Conservation (phyloP, 2,329 filamentous ascomycete genomes). For the Fusarium sp. region DNA sequence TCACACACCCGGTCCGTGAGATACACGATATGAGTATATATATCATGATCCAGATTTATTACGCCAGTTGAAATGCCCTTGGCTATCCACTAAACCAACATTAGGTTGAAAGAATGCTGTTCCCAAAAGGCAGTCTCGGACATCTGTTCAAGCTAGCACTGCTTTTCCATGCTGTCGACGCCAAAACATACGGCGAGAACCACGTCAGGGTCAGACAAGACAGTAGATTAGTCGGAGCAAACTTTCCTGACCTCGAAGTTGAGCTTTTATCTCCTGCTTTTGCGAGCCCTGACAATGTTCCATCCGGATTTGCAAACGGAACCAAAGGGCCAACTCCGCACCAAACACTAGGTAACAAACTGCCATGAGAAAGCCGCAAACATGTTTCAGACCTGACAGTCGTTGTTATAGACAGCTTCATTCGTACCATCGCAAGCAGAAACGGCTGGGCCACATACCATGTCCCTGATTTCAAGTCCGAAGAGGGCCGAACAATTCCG, state of each 20-base stretch:
- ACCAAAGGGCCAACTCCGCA: not conserved
- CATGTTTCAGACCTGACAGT: no score
- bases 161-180: not conserved
- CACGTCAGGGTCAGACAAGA: not conserved
- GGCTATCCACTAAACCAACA: not conserved
- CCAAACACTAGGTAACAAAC: not conserved
- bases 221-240: not conserved
- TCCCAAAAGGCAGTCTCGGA: not conserved
- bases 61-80: no score
- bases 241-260: not conserved
- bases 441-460: no score
- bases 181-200: not conserved
- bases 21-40: no score
- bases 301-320: not conserved
- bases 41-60: not conserved
- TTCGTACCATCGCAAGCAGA: no score
- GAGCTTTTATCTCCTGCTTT: conserved; percentile 2
- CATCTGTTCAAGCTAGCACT: not conserved
- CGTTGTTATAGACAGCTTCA: no score
- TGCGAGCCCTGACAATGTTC: not conserved
- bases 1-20: not conserved
- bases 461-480: no score
- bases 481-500: no score
- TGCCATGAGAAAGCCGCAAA: no score
- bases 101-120: not conserved